A percentile compares a stretch with the other conserved stretches of the same genome.
These are phyloP conservation scores for Yarrowia sp. DNA, from an alignment of 805 yeast genomes.

Conservation along the genomic window DNA sequence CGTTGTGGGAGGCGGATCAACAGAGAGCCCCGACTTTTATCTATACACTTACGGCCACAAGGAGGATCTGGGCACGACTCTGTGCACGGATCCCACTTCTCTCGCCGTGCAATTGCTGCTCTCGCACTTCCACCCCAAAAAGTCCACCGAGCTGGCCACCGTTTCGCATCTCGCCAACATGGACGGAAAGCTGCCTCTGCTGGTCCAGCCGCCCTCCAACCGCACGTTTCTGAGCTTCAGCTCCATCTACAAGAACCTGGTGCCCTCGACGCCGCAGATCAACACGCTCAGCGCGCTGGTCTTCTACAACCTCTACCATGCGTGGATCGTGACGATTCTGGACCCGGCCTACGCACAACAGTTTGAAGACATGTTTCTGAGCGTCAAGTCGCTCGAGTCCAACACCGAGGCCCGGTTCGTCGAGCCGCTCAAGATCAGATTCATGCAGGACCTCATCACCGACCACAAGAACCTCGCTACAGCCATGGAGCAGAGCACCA, in stretches of 20 bases:
- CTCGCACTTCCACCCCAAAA: neutral
- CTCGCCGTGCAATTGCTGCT: conserved; percentile 33
- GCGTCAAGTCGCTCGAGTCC: conserved; percentile 17
- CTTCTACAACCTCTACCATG: conserved; percentile 29
- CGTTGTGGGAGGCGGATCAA: conserved; percentile 27
- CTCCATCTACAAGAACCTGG: conserved; percentile 16
- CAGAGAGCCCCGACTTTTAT: neutral
- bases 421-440: conserved; percentile 11
- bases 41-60: conserved; percentile 33
- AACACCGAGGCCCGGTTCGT: conserved; percentile 13
- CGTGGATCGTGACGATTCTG: conserved; percentile 31
- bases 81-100: conserved; percentile 38
- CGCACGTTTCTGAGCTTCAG: conserved; percentile 10
- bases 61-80: conserved; percentile 28
- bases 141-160: neutral
- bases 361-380: conserved; percentile 27
- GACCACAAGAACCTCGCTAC: neutral
- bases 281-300: conserved; percentile 27
- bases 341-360: neutral
- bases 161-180: conserved; percentile 26
- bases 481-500: neutral
- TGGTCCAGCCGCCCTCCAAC: conserved; percentile 4
- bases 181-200: conserved; percentile 29
- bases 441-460: conserved; percentile 13
- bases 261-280: neutral